phyloP scores from a whole-genome alignment of 805 yeast species.

The Candida ascalaphidarum region DNA sequence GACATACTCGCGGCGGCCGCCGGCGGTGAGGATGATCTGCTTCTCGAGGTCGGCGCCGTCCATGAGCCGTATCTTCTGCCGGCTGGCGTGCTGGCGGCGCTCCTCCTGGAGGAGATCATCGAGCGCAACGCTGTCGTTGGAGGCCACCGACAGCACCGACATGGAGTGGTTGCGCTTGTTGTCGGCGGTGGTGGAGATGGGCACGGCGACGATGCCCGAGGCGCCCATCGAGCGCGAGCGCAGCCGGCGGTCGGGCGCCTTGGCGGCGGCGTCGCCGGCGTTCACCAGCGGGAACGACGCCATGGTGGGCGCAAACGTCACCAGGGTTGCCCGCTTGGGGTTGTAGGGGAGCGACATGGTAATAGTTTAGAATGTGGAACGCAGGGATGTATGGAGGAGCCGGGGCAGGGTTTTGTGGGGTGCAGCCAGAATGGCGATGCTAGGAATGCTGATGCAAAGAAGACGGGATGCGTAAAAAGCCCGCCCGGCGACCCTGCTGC shows the following conservation, averaged over 20 bases:
- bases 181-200: slow-evolving; percentile 1
- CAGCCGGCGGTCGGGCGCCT: slow-evolving; percentile 6
- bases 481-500: too few species aligned
- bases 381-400: too few species aligned
- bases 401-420: too few species aligned
- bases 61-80: slow-evolving; percentile 15
- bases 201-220: slow-evolving; percentile 2
- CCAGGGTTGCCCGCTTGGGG: slow-evolving; percentile 3
- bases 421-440: too few species aligned
- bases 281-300: background rate
- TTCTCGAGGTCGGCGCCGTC: slow-evolving; percentile 28
- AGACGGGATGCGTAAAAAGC: too few species aligned
- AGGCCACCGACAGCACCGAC: slow-evolving; percentile 15
- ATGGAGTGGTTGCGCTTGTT: slow-evolving; percentile 15
- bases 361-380: too few species aligned
- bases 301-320: slow-evolving; percentile 2
- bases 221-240: background rate
- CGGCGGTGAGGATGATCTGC: slow-evolving; percentile 28
- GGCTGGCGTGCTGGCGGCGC: slow-evolving; percentile 2
- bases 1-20: slow-evolving; percentile 26
- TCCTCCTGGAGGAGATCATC: slow-evolving; percentile 6
- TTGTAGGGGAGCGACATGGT: too few species aligned
- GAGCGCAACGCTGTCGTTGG: slow-evolving; percentile 7
- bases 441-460: too few species aligned
- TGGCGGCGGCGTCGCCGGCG: too few species aligned